These are phyloP conservation scores for cucumber (Cucumis sativus) DNA, from an alignment of 306 rosid genomes.

Conservation along the genomic window Cucumber_9930_V3 NC_026656.2:20616501-20617000, in stretches of 20 bases:
- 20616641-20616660: slow-evolving; percentile 27
- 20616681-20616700: slow-evolving; percentile 76
- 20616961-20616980: slow-evolving; percentile 83
- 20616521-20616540: not conserved
- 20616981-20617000: slow-evolving; percentile 86
- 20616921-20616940: slow-evolving; percentile 75
- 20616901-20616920: slow-evolving; percentile 71
- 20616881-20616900: slow-evolving; percentile 97
- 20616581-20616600: slow-evolving; percentile 3
- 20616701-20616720: slow-evolving; percentile 55
- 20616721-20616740: slow-evolving; percentile 68
- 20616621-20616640: slow-evolving; percentile 20
- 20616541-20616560: slow-evolving; percentile 6
- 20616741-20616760: slow-evolving; percentile 63
- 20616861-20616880: slow-evolving; percentile 97
- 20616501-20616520: slow-evolving; percentile 4
- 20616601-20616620: slow-evolving; percentile 48
- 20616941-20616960: slow-evolving; percentile 75
- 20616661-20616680: slow-evolving; percentile 57
- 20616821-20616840: slow-evolving; percentile 89
- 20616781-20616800: slow-evolving; percentile 86
- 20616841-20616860: slow-evolving; percentile 93
- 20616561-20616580: slow-evolving; percentile 3
- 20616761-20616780: slow-evolving; percentile 58
- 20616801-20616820: slow-evolving; percentile 80